Evolutionary conservation across 768 basidiomycete species (phyloP).

Genomic region (Macrolepiota fuliginosa): DNA sequence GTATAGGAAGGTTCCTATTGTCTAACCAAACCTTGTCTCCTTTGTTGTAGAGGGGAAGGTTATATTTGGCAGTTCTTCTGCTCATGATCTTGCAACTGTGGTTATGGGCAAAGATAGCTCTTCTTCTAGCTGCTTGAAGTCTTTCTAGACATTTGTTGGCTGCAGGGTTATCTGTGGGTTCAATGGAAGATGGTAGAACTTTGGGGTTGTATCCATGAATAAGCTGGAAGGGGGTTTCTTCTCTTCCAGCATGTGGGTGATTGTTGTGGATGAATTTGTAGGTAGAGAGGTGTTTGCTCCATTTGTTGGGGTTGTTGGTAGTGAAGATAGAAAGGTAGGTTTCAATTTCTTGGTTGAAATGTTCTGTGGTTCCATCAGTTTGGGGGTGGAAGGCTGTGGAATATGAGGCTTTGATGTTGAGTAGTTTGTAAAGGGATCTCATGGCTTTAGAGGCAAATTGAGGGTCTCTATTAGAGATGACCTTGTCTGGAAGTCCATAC

Average conservation of each 20-base stretch:
- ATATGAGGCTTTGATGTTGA: conserved; percentile 18
- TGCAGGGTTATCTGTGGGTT: not conserved
- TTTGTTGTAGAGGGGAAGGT: not conserved
- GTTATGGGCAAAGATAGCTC: not conserved
- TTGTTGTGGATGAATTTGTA: conserved; percentile 21
- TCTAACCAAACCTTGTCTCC: not conserved
- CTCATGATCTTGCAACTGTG: not conserved
- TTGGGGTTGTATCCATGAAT: conserved; percentile 14
- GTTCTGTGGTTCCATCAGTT: conserved; percentile 22
- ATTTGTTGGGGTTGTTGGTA: conserved; percentile 16
- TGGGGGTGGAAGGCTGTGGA: conserved; percentile 36
- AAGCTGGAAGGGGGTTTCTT: conserved; percentile 20
- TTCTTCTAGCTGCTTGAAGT: not conserved
- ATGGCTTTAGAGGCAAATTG: too few relatives aligned
- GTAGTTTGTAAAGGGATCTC: not conserved
- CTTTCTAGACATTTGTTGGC: not conserved
- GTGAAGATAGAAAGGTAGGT: conserved; percentile 19
- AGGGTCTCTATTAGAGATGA: too few relatives aligned
- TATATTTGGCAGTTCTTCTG: not conserved
- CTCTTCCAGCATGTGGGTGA: conserved; percentile 12
- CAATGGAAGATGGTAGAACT: not conserved
- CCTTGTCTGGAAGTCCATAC: too few relatives aligned
- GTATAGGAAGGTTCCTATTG: not conserved
- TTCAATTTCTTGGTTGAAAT: conserved; percentile 22
- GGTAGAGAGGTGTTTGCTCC: conserved; percentile 13